Evolutionary conservation across 2,329 filamentous ascomycete species (phyloP), one percentile per base, ranked within the genome.

Genomic region (Penicillium sp.): DNA sequence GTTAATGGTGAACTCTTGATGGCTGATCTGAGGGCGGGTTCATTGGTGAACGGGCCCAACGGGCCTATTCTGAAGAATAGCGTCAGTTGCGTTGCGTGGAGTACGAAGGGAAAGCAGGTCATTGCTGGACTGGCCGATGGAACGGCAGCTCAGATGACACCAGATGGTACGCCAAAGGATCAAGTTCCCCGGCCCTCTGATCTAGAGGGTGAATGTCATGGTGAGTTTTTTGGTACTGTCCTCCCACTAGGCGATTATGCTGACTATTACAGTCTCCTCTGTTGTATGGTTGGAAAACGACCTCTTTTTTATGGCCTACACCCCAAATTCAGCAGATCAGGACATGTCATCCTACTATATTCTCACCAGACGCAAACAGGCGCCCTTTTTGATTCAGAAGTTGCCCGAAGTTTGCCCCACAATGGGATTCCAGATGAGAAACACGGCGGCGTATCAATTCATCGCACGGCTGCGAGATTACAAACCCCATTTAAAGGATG

Each of bases 11-110:
- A 93, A 62, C 79, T 99, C 16, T 77, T 92, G 68, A 85, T 99
- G 71, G 89, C 89, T 7, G 89, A 96, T 69, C 72, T 99, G 54
- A 86, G 87, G 64, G 81, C 86, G 34, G 80, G 81, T 45, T 79
- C 75, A 38, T 79, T 90, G 42, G 68, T 81, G 8, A 74, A 76
- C 31, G 82, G 83, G 1, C 64, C 79, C 18, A 84, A 84, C 58
- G 89, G 89, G 31, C 81, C 77, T 64, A 76, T 86, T 0, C 77
- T 95, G 58, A 89, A 86, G 65, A 78, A 82, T 26, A 86, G 88
- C 44, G 92, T 95, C 26, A 91, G 86, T 67, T 94, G 88, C 65
- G 82, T 90, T 6, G 87, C 89, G 51, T 99, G 95, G 94, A 99
- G 94, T 70, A 87, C 85, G 55, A 90, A 87, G 68, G 94, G 94